phyloP scores from a whole-genome alignment of 2,329 filamentous ascomycete genomes.

The Fusarium compactum region DNA sequence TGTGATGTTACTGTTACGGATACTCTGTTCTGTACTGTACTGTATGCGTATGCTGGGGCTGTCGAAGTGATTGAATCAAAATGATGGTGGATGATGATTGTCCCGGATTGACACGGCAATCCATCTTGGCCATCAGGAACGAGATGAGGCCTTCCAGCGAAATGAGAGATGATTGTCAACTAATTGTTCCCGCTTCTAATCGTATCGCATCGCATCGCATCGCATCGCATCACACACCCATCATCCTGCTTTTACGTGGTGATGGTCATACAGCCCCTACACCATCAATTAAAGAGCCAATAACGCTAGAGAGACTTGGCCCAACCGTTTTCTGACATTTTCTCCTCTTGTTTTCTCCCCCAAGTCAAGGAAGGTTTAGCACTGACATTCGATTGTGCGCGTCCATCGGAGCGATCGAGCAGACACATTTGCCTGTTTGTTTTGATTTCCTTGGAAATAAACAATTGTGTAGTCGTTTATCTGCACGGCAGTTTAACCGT shows the following conservation, averaged over 20 bases:
- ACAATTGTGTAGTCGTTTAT: background rate
- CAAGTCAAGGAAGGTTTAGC: constrained; percentile 19
- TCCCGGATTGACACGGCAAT: constrained; percentile 5
- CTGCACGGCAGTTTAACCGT: constrained; percentile 4
- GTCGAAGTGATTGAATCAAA: constrained; percentile 4
- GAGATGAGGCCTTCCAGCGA: constrained; percentile 4
- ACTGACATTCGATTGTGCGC: constrained; percentile 14
- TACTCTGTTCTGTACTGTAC: background rate
- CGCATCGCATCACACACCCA: constrained; percentile 39
- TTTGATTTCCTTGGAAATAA: constrained; percentile 27
- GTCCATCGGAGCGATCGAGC: background rate
- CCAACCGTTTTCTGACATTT: constrained; percentile 23
- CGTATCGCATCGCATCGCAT: constrained; percentile 39
- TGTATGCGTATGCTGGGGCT: constrained; percentile 16
- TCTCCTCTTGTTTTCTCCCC: background rate
- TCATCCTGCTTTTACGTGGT: constrained; percentile 29
- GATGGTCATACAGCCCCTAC: constrained; percentile 20
- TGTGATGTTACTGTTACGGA: background rate
- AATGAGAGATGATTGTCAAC: constrained; percentile 6
- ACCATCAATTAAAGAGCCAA: constrained; percentile 15
- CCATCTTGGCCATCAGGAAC: constrained; percentile 34
- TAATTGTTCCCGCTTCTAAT: constrained; percentile 8
- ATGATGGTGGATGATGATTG: constrained; percentile 8
- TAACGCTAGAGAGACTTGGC: constrained; percentile 27
- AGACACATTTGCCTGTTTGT: background rate